phyloP scores from a whole-genome alignment of 2,329 filamentous ascomycete genomes.

The Raffaelea arxii region DNA sequence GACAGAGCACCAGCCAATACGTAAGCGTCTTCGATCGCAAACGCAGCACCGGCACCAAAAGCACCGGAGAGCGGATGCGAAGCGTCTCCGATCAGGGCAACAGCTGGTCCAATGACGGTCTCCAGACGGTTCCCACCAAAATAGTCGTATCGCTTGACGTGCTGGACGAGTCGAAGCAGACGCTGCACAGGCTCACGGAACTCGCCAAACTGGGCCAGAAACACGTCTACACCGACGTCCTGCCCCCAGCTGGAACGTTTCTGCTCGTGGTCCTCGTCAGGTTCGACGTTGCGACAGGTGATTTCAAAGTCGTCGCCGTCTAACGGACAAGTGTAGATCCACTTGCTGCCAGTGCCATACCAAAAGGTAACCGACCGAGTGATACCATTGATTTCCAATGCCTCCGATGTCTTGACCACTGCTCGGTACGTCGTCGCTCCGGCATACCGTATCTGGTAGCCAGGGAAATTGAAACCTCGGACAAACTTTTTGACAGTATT shows the following conservation, averaged over 20 bases:
- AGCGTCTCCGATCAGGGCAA: neutral
- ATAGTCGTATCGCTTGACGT: slow-evolving; percentile 6
- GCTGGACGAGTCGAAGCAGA: neutral
- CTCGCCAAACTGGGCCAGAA: slow-evolving; percentile 11
- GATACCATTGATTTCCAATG: slow-evolving; percentile 4
- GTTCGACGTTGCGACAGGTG: slow-evolving; percentile 13
- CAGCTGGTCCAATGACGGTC: slow-evolving; percentile 1
- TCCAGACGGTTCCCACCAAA: slow-evolving; percentile 6
- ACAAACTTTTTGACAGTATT: no score
- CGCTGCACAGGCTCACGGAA: neutral
- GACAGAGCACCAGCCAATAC: neutral
- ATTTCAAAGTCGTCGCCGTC: slow-evolving; percentile 19
- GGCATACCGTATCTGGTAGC: neutral
- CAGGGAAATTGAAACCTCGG: slow-evolving; percentile 1
- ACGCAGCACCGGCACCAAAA: neutral
- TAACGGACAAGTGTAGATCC: slow-evolving; percentile 22
- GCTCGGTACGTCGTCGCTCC: slow-evolving; percentile 3
- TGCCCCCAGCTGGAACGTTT: slow-evolving; percentile 20
- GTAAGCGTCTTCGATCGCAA: neutral
- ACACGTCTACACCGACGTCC: slow-evolving; percentile 17
- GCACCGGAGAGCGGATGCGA: neutral
- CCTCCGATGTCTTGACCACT: slow-evolving; percentile 1
- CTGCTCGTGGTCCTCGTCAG: slow-evolving; percentile 2
- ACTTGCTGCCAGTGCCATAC: slow-evolving; percentile 11
- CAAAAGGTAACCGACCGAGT: slow-evolving; percentile 4